Evolutionary conservation across 371 early-diverging fungal species (phyloP).

Genomic region (Coemansia sp.): DNA sequence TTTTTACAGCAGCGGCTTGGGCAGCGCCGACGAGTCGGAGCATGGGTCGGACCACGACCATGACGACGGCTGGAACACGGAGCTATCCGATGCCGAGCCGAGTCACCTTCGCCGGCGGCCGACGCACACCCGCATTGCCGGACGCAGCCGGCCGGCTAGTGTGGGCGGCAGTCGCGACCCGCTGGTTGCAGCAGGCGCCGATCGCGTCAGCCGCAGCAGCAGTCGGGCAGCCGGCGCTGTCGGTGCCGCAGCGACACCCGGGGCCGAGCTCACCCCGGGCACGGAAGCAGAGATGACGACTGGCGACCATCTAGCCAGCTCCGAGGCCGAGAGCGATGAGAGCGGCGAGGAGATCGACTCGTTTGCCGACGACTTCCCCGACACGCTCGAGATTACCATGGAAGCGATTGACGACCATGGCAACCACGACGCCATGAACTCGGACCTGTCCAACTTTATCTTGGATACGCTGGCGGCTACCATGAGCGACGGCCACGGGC

Average conservation of each 20-base stretch:
- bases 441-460: slow-evolving; percentile 20
- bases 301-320: slow-evolving; percentile 29
- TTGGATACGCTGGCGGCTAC: slow-evolving; percentile 20
- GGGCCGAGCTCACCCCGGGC: background rate
- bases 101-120: slow-evolving; percentile 9
- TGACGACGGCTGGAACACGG: slow-evolving; percentile 40
- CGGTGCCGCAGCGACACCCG: background rate
- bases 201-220: slow-evolving; percentile 6
- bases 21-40: slow-evolving; percentile 33
- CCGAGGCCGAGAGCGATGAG: slow-evolving; percentile 48
- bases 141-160: slow-evolving; percentile 25
- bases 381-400: slow-evolving; percentile 53
- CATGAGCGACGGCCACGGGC: slow-evolving; percentile 12
- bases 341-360: slow-evolving; percentile 52
- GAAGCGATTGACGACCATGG: slow-evolving; percentile 39
- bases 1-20: slow-evolving; percentile 37
- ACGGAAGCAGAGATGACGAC: slow-evolving; percentile 6
- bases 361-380: slow-evolving; percentile 29
- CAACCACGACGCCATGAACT: background rate
- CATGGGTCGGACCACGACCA: slow-evolving; percentile 4
- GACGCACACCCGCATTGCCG: slow-evolving; percentile 1
- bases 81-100: slow-evolving; percentile 31
- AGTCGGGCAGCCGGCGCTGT: slow-evolving; percentile 3
- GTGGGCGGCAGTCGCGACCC: slow-evolving; percentile 11
- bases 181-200: slow-evolving; percentile 7